Conservation (phyloP, 257 asterid genomes). For the Thymus quinquecostatus region DNA sequence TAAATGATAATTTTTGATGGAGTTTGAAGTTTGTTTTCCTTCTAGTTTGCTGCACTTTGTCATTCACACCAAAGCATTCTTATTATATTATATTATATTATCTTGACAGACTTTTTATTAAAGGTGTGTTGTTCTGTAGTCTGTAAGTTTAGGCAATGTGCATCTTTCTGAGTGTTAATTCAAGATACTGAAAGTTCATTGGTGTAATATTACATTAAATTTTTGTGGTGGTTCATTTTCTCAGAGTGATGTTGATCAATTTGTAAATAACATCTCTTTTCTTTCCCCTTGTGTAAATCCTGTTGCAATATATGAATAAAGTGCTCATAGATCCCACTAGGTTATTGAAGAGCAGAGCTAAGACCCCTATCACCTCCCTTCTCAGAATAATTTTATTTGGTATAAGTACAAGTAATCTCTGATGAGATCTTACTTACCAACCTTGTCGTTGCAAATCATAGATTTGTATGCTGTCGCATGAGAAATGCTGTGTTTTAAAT, state of each 20-base stretch:
- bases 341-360: neutral
- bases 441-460: neutral
- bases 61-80: neutral
- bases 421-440: neutral
- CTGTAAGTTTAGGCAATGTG: neutral
- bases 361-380: neutral
- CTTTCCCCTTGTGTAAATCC: neutral
- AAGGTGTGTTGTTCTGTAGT: neutral
- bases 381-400: slow-evolving; percentile 1
- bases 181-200: neutral
- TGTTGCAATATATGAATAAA: neutral
- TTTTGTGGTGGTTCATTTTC: neutral
- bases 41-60: neutral
- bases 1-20: neutral
- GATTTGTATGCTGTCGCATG: neutral
- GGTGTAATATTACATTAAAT: slow-evolving; percentile 5
- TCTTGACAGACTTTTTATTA: neutral
- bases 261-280: neutral
- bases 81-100: neutral
- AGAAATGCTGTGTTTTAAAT: neutral
- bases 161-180: neutral
- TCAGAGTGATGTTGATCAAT: neutral
- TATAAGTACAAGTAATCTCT: neutral
- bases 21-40: neutral
- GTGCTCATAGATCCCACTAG: neutral